Evolutionary conservation across 139 green algal species (phyloP).

Genomic region (Marvania coccoides): DNA sequence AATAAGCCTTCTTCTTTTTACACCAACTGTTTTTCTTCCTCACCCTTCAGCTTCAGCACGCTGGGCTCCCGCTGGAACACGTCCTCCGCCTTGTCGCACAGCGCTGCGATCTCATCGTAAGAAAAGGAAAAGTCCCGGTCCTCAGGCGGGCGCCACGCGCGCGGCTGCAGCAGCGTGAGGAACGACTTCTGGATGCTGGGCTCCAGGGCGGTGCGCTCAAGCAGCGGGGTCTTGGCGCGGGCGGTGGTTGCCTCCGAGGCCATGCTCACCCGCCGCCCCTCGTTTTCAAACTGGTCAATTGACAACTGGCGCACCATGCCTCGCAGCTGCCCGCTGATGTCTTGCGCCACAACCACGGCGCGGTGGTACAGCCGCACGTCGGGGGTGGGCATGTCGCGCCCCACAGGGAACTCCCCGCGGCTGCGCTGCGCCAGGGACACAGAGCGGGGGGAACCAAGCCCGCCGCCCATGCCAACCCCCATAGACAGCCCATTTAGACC

Average conservation of each 20-base stretch:
- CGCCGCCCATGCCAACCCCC: not conserved
- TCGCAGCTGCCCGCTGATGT: constrained; percentile 40
- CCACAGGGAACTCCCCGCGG: constrained; percentile 19
- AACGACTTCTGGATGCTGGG: constrained; percentile 79
- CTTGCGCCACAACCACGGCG: constrained; percentile 83
- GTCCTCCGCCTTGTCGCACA: constrained; percentile 85
- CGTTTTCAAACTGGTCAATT: constrained; percentile 99
- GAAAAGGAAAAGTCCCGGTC: constrained; percentile 59
- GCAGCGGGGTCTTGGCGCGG: constrained; percentile 29
- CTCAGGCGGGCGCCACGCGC: constrained; percentile 71
- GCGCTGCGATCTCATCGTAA: constrained; percentile 79
- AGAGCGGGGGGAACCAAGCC: constrained; percentile 16
- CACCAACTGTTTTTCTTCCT: not conserved
- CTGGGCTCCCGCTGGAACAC: constrained; percentile 79
- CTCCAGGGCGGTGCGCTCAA: constrained; percentile 33
- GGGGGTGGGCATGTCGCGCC: constrained; percentile 50
- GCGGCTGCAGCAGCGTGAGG: constrained; percentile 78
- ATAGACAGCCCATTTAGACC: not conserved
- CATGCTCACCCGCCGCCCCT: constrained; percentile 73
- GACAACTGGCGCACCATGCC: constrained; percentile 88
- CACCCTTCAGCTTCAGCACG: constrained; percentile 75
- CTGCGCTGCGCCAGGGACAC: constrained; percentile 31
- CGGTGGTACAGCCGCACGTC: constrained; percentile 88
- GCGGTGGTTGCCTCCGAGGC: not conserved
- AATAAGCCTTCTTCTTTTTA: no score